Conservation (phyloP, 108 stramenopile genomes). For the Cyclotella cryptica region DNA sequence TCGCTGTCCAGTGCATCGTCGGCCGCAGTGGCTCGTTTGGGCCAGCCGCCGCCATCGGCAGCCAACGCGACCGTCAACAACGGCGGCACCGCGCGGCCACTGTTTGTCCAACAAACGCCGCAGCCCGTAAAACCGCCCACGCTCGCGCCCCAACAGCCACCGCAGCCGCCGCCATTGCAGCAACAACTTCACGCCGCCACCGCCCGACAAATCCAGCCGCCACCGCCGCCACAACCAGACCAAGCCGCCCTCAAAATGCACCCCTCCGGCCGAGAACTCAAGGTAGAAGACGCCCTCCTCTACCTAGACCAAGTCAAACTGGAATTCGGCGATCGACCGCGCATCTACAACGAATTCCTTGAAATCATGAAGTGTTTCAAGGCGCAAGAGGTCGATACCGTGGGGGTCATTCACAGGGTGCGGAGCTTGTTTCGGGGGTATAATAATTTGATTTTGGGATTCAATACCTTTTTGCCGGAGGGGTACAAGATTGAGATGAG, state of each 20-base stretch:
- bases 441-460: slow-evolving; percentile 93
- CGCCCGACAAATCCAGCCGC: not conserved
- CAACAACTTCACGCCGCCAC: too few relatives aligned
- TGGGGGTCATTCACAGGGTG: slow-evolving; percentile 90
- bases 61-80: too few relatives aligned
- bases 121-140: too few relatives aligned
- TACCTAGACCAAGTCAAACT: slow-evolving; percentile 94
- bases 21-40: too few relatives aligned
- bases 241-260: slow-evolving; percentile 17
- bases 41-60: too few relatives aligned
- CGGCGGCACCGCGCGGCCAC: too few relatives aligned
- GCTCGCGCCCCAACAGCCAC: too few relatives aligned
- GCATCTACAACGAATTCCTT: slow-evolving; percentile 99
- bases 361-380: slow-evolving; percentile 99
- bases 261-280: slow-evolving; percentile 66
- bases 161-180: too few relatives aligned
- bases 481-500: slow-evolving; percentile 93
- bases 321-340: slow-evolving; percentile 94
- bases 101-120: too few relatives aligned
- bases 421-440: slow-evolving; percentile 89
- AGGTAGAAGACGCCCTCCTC: slow-evolving; percentile 90
- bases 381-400: slow-evolving; percentile 91
- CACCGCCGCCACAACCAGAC: not conserved
- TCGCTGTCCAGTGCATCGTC: too few relatives aligned
- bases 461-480: slow-evolving; percentile 95